Evolutionary conservation across 1,284 basidiomycete species (phyloP), one percentile per base, ranked within the genome.

Genomic region (Cryptococcus wingfieldii): DNA sequence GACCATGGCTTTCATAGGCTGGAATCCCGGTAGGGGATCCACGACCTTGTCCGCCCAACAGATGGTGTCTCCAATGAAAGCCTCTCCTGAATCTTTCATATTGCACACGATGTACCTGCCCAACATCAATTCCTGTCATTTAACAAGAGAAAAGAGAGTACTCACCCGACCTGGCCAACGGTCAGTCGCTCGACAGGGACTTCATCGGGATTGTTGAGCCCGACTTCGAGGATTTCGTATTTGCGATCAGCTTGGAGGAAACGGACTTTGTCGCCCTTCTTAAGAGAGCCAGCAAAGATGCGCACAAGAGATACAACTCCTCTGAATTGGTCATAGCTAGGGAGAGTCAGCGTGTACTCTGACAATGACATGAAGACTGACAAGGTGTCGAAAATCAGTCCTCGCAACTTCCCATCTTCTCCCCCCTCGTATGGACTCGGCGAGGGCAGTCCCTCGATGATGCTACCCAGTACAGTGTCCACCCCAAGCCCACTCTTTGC

Each of bases 1-100:
- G 16, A 98, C 91, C 93, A 98, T 98, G 1, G 94, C 88, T 77
- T 95, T 93, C 34, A 90, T 84, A 16, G 89, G 88, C 69, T 90
- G 86, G 79, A 97, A 97, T 0, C 89, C 91, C n/a, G 90, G 87
- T 76, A 98, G 83, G 0, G 93, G 84, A 49, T 90, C 84, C 4
- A 95, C 89, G 8, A 80, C 78, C 54, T 84, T 82, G n/a, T 88
- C 86, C 3, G 85, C 81, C 28, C 83, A 84, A 73, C 93, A 83
- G 55, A 98, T 82, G 0, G 96, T 98, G 72, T 99, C 96, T 38
- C 96, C 96, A 47, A 70, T 68, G 54, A 64, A 60, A 7, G 72
- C 64, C 80, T 98, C 95, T n/a, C 86, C 85, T 14, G 90, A 90
- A 68, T 98, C 89, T 75, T 98, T 98, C 95, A 98, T 98, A 69